These are phyloP conservation scores for Vigna unguiculata DNA, from an alignment of 306 rosid genomes.

Conservation along the genomic window DNA sequence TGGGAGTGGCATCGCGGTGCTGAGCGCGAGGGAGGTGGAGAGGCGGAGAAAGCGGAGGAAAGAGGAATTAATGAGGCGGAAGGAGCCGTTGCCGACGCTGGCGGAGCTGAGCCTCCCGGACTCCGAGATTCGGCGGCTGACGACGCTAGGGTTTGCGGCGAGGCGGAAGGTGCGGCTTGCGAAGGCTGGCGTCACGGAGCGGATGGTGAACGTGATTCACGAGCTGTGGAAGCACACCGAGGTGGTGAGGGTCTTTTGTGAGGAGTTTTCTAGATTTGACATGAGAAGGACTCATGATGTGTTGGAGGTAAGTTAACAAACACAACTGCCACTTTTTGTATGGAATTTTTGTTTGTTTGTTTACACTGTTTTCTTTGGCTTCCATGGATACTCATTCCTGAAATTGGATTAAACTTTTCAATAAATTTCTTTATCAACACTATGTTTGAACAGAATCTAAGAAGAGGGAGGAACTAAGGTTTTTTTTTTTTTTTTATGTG, in stretches of 20 bases:
- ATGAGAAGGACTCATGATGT: constrained; percentile 94
- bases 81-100: constrained; percentile 66
- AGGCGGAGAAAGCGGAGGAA: constrained; percentile 35
- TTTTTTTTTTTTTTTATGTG: background rate
- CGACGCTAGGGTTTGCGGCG: constrained; percentile 58
- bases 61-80: constrained; percentile 41
- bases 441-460: background rate
- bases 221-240: constrained; percentile 81
- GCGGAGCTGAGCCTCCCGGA: constrained; percentile 79
- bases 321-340: background rate
- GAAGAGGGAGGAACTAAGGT: background rate
- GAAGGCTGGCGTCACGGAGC: constrained; percentile 89
- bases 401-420: constrained; percentile 18
- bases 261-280: constrained; percentile 74
- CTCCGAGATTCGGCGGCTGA: constrained; percentile 69
- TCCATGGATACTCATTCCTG: background rate
- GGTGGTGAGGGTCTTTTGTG: constrained; percentile 79
- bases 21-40: constrained; percentile 61
- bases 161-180: constrained; percentile 75
- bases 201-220: constrained; percentile 85
- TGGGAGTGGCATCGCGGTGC: constrained; percentile 62
- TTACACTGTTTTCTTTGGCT: background rate
- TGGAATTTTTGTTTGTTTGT: background rate
- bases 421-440: background rate
- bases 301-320: constrained; percentile 65